Percentiles rank a stretch among this genome's conserved stretches.
Conservation (phyloP, 2,329 filamentous ascomycete genomes). For the Venturia carpophila region DNA sequence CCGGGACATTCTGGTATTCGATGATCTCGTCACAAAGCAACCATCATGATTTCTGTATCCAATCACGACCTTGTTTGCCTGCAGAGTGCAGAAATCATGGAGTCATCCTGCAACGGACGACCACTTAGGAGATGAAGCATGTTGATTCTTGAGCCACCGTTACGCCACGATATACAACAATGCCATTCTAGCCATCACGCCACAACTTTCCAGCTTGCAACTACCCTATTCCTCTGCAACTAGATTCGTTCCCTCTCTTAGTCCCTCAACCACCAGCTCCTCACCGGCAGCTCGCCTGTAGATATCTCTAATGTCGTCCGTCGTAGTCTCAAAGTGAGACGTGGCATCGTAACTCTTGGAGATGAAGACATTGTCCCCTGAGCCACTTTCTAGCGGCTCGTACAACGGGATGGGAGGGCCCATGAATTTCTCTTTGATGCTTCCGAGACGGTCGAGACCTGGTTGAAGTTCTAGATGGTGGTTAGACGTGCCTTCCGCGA, state of each 20-base stretch:
- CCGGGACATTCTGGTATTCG: too few relatives aligned
- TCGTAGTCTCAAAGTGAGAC: constrained; percentile 92
- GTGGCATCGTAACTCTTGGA: constrained; percentile 98
- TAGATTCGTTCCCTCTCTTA: constrained; percentile 60
- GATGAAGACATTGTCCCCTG: constrained; percentile 87
- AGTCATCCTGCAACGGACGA: too few relatives aligned
- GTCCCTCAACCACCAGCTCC: constrained; percentile 78
- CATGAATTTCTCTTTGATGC: constrained; percentile 97
- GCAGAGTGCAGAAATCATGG: too few relatives aligned
- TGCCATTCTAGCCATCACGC: not conserved
- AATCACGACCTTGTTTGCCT: not conserved
- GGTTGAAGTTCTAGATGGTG: constrained; percentile 92
- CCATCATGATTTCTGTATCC: not conserved
- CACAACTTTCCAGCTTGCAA: not conserved
- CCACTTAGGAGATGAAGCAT: not conserved
- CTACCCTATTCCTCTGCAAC: constrained; percentile 14
- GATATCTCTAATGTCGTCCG: constrained; percentile 90
- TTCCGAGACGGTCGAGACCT: constrained; percentile 83
- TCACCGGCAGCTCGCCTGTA: constrained; percentile 77
- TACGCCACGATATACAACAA: not conserved
- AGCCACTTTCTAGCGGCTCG: constrained; percentile 76
- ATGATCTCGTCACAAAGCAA: too few relatives aligned
- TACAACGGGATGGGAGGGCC: constrained; percentile 87
- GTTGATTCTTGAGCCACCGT: not conserved
- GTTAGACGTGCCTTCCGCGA: constrained; percentile 84